Evolutionary conservation across 306 rosid genomes (phyloP).

Genomic region (Bauhinia variegata): DNA sequence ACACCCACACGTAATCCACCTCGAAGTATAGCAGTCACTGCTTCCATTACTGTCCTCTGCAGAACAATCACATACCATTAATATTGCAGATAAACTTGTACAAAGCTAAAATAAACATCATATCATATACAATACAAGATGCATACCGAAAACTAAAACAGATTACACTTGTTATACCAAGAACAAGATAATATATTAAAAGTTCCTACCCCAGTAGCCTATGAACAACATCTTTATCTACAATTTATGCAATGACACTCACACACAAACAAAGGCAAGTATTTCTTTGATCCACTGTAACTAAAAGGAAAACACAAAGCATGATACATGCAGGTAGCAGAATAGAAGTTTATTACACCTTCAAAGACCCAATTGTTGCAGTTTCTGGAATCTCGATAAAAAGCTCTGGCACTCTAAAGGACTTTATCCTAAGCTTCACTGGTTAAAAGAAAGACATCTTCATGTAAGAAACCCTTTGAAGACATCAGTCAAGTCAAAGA

Average conservation of each 20-base stretch:
- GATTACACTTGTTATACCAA: too few relatives aligned
- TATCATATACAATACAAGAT: neutral
- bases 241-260: neutral
- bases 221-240: too few relatives aligned
- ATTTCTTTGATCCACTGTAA: too few relatives aligned
- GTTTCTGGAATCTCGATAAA: constrained; percentile 87
- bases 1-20: constrained; percentile 82
- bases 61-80: constrained; percentile 27
- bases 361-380: constrained; percentile 83
- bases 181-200: too few relatives aligned
- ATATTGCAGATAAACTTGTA: constrained; percentile 10
- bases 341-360: constrained; percentile 55
- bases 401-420: constrained; percentile 93
- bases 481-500: constrained; percentile 51
- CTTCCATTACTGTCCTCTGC: constrained; percentile 88
- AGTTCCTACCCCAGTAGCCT: too few relatives aligned
- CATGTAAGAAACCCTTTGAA: constrained; percentile 52
- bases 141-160: neutral
- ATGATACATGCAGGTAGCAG: constrained; percentile 1
- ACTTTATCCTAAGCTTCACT: constrained; percentile 93
- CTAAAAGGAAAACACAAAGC: constrained; percentile 9
- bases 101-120: constrained; percentile 23
- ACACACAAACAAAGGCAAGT: constrained; percentile 4
- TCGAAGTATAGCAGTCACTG: constrained; percentile 78
- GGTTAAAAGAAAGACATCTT: constrained; percentile 52